phyloP scores from a whole-genome alignment of 805 yeast genomes.

The Debaryomyces maramus region DNA sequence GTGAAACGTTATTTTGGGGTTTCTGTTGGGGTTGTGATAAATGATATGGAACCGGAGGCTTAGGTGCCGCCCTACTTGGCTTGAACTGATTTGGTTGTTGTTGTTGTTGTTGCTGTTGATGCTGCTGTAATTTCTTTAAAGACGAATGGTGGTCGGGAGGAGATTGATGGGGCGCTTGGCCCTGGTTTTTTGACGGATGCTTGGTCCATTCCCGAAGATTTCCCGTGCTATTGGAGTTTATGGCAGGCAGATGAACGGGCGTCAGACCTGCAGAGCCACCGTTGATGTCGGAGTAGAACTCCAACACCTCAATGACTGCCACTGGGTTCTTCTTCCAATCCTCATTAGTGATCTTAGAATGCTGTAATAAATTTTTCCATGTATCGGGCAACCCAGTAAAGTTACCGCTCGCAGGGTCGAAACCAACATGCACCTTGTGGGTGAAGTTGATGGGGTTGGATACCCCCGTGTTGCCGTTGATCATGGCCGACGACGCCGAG shows the following conservation, averaged over 20 bases:
- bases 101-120: constrained; percentile 3
- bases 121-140: too few relatives aligned
- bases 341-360: constrained; percentile 59
- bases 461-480: constrained; percentile 49
- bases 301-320: constrained; percentile 61
- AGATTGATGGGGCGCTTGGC: neutral
- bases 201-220: constrained; percentile 44
- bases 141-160: neutral
- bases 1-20: constrained; percentile 24
- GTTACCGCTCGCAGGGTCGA: constrained; percentile 71
- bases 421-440: constrained; percentile 88
- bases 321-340: constrained; percentile 65
- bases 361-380: constrained; percentile 56
- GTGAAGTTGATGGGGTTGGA: constrained; percentile 94
- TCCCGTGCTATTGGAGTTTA: constrained; percentile 9
- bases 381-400: constrained; percentile 58
- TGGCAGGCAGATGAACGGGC: constrained; percentile 27
- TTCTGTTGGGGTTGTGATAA: constrained; percentile 22
- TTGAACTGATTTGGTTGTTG: constrained; percentile 19
- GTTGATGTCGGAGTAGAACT: constrained; percentile 51
- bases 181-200: constrained; percentile 16
- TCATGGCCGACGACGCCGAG: constrained; percentile 9
- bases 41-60: constrained; percentile 45
- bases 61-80: constrained; percentile 44
- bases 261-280: constrained; percentile 37